Evolutionary conservation across 768 basidiomycete genomes (phyloP).

Genomic region (Macrocybe gigantea): DNA sequence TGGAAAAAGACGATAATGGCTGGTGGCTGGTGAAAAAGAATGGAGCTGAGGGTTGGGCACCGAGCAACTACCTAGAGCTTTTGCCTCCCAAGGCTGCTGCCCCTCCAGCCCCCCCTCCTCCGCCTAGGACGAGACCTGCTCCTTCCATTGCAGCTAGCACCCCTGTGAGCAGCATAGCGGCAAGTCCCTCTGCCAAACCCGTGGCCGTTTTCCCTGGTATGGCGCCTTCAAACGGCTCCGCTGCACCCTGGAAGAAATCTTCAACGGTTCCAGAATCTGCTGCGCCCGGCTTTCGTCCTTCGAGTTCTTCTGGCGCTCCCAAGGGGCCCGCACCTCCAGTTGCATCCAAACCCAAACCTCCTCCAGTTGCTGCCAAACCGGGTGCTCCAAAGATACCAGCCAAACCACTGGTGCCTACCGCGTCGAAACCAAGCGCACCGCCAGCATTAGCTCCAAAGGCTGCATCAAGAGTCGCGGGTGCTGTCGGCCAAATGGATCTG

Average conservation of each 20-base stretch:
- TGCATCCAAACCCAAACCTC: slow-evolving; percentile 40
- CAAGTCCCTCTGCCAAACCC: slow-evolving; percentile 67
- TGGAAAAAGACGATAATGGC: slow-evolving; percentile 91
- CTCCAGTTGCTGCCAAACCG: slow-evolving; percentile 27
- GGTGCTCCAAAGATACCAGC: slow-evolving; percentile 37
- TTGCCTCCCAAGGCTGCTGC: slow-evolving; percentile 62
- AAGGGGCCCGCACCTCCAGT: slow-evolving; percentile 52
- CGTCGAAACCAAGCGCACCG: slow-evolving; percentile 41
- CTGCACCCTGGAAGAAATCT: slow-evolving; percentile 70
- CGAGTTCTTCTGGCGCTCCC: slow-evolving; percentile 39
- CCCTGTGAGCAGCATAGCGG: slow-evolving; percentile 36
- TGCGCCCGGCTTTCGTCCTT: slow-evolving; percentile 38
- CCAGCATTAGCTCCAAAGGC: slow-evolving; percentile 27
- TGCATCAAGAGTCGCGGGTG: slow-evolving; percentile 33
- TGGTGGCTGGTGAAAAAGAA: slow-evolving; percentile 97
- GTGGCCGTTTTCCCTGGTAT: slow-evolving; percentile 81
- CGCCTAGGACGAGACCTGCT: slow-evolving; percentile 45
- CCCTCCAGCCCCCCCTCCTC: slow-evolving; percentile 64
- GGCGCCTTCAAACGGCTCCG: slow-evolving; percentile 58
- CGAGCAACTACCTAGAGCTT: slow-evolving; percentile 87
- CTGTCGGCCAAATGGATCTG: slow-evolving; percentile 66
- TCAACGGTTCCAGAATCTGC: slow-evolving; percentile 23
- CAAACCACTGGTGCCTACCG: slow-evolving; percentile 60
- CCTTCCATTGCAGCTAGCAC: slow-evolving; percentile 30
- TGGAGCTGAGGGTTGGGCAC: slow-evolving; percentile 88